A percentile compares a stretch with the other conserved stretches of the same genome.
phyloP scores from a whole-genome alignment of 345 rosid genomes.

The Brassica carinata region DNA sequence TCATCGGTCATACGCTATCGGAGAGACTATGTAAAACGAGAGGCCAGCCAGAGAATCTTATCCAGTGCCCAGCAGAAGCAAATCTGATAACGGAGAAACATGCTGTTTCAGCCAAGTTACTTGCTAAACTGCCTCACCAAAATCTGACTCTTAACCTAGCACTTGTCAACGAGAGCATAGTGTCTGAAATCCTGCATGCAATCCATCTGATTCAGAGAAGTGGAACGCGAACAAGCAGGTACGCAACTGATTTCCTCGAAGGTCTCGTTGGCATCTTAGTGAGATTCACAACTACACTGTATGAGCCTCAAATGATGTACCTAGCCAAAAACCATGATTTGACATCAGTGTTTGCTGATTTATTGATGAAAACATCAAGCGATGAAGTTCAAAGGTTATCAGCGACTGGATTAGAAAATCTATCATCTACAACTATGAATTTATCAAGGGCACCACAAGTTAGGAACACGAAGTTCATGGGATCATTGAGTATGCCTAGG shows the following conservation, averaged over 20 bases:
- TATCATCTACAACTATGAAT: constrained; percentile 64
- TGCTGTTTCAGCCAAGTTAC: constrained; percentile 71
- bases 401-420: constrained; percentile 79
- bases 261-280: constrained; percentile 81
- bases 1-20: constrained; percentile 64
- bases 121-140: constrained; percentile 82
- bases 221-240: constrained; percentile 67
- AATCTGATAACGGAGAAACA: constrained; percentile 67
- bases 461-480: constrained; percentile 51
- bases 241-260: constrained; percentile 68
- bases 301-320: constrained; percentile 64
- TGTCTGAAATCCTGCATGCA: constrained; percentile 58
- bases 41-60: constrained; percentile 76
- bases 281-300: constrained; percentile 81
- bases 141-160: constrained; percentile 77
- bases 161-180: constrained; percentile 50
- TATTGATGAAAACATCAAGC: constrained; percentile 71
- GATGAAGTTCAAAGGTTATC: constrained; percentile 85
- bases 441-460: constrained; percentile 57
- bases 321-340: constrained; percentile 70
- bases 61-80: constrained; percentile 45
- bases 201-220: constrained; percentile 57
- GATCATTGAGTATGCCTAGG: constrained; percentile 48
- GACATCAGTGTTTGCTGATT: constrained; percentile 67
- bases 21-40: constrained; percentile 76